Evolutionary conservation across 345 rosid species (phyloP), one percentile per base, ranked within the genome.

Genomic region (Aethionema arabicum): DNA sequence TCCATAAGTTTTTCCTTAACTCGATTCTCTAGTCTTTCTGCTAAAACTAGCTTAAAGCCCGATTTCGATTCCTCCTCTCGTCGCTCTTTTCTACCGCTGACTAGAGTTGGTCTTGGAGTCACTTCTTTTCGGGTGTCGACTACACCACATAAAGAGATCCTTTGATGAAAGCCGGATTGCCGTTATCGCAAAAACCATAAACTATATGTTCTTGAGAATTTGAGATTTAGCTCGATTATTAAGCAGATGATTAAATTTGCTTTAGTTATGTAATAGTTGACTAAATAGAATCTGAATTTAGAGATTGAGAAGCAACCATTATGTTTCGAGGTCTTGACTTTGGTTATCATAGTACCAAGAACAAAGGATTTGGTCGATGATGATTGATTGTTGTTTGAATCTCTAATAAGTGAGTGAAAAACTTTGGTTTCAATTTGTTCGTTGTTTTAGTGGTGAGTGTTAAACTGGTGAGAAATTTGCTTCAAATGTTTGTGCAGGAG

Each of bases 81-180:
- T 52, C 78, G 72, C 29, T 77, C 53, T 5, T 38, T 60, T 56
- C 41, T 52, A 32, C 51, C 75, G 37, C 83, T 68, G 32, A 77
- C 71, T 10, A 37, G 86, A 58, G 76, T 69, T 69, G 90, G 91
- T 52, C 79, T 86, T 39, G 75, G 67, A 73, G 79, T 81, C 15
- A 66, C 77, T 15, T 83, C 79, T 35, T 76, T 15, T 97, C 97
- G 0, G 99, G 97, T 7, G 87, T 97, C 52, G 90, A 93, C 81
- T 84, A 87, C 61, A 93, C 96, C 4, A 97, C 56, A 93, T 90
- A 96, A 93, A 90, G 73, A 73, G 92, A 70, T 96, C 97, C 43
- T 93, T 90, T 49, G 97, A 93, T 44, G 97, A 90, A 82, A 97
- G 99, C 21, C 90, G 99, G 99, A 97, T 97, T 4, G 97, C 92